Conservation (phyloP, 1,284 basidiomycete genomes). For the Irpex lacteus region DNA sequence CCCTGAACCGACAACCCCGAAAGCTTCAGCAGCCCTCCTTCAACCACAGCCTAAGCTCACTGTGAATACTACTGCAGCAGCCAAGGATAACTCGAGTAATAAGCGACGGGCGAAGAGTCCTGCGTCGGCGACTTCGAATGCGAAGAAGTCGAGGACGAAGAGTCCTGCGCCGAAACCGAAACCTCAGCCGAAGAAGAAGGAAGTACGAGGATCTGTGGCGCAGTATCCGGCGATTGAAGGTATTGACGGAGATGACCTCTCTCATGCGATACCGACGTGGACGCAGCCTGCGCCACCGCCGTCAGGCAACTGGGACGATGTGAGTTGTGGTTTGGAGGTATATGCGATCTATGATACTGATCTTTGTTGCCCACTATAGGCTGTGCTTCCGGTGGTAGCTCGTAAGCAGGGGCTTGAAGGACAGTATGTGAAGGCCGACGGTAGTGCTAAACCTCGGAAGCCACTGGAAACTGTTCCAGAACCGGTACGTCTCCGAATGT, state of each 20-base stretch:
- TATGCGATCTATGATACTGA: neutral
- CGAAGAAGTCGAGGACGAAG: constrained; percentile 37
- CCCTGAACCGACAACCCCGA: constrained; percentile 15
- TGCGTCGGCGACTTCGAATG: constrained; percentile 29
- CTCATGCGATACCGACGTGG: constrained; percentile 74
- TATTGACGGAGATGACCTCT: constrained; percentile 45
- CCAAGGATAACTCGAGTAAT: constrained; percentile 15
- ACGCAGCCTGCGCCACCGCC: constrained; percentile 59
- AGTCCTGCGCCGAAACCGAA: constrained; percentile 25
- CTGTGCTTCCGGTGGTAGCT: constrained; percentile 74
- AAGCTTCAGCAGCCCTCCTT: constrained; percentile 5
- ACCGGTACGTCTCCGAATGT: constrained; percentile 41
- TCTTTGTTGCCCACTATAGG: constrained; percentile 29
- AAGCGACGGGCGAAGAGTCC: constrained; percentile 47
- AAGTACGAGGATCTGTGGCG: constrained; percentile 47
- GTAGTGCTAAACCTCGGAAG: constrained; percentile 50
- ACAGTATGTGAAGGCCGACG: constrained; percentile 63
- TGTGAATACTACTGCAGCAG: neutral
- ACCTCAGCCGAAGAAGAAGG: constrained; percentile 26
- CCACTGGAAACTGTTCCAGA: constrained; percentile 33
- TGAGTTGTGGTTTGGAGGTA: constrained; percentile 30
- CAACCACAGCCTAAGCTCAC: neutral
- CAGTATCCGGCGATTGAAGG: constrained; percentile 58
- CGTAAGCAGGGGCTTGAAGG: constrained; percentile 76
- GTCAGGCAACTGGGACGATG: constrained; percentile 77